These are phyloP conservation scores for Huntiella bhutanensis DNA, from an alignment of 2,329 filamentous ascomycete genomes.

Conservation along the genomic window DNA sequence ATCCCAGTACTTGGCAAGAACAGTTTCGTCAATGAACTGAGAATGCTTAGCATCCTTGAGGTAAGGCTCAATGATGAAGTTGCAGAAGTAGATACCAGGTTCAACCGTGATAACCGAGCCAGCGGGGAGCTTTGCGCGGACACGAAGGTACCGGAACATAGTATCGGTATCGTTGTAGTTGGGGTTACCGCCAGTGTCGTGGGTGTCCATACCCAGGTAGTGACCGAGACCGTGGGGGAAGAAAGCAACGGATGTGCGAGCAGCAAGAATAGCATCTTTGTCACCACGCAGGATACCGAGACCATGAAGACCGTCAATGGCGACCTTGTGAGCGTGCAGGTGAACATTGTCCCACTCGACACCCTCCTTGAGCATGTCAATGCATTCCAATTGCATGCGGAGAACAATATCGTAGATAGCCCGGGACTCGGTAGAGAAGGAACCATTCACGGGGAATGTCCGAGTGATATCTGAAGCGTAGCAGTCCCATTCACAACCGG, in stretches of 20 bases:
- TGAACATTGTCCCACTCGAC: slow-evolving; percentile 71
- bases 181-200: slow-evolving; percentile 64
- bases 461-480: slow-evolving; percentile 62
- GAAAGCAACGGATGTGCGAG: slow-evolving; percentile 71
- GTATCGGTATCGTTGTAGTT: slow-evolving; percentile 63
- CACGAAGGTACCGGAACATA: slow-evolving; percentile 73
- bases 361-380: slow-evolving; percentile 51
- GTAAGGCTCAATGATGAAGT: slow-evolving; percentile 70
- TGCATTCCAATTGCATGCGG: slow-evolving; percentile 69
- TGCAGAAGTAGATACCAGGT: slow-evolving; percentile 83
- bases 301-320: slow-evolving; percentile 57
- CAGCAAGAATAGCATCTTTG: slow-evolving; percentile 52
- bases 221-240: slow-evolving; percentile 84
- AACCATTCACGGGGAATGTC: slow-evolving; percentile 64
- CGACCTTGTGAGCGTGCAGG: slow-evolving; percentile 57
- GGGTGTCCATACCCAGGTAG: slow-evolving; percentile 82
- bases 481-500: slow-evolving; percentile 56
- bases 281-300: slow-evolving; percentile 56
- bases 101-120: slow-evolving; percentile 85
- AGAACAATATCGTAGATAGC: slow-evolving; percentile 70
- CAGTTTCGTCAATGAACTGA: slow-evolving; percentile 55
- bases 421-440: slow-evolving; percentile 49
- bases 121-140: slow-evolving; percentile 55
- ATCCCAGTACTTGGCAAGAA: slow-evolving; percentile 64
- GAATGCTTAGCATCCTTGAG: slow-evolving; percentile 51